Evolutionary conservation across 495 filamentous ascomycete genomes (phyloP).

Genomic region (Talaromyces adpressus): DNA sequence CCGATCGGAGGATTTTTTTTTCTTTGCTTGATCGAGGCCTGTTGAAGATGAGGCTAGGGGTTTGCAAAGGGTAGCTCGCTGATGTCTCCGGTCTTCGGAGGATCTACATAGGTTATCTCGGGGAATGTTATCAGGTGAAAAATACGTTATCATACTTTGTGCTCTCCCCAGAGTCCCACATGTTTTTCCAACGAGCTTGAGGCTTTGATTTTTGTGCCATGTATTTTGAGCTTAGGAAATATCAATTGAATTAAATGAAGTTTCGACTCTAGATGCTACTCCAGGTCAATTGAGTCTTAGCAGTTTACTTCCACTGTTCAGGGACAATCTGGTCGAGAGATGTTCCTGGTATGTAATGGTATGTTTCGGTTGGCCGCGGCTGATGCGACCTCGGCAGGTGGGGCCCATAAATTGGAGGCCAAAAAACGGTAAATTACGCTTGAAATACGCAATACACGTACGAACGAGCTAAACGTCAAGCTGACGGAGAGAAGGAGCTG

Average conservation of each 20-base stretch:
- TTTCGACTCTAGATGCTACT: neutral
- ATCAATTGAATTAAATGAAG: neutral
- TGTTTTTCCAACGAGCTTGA: neutral
- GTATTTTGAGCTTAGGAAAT: neutral
- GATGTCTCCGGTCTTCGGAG: neutral
- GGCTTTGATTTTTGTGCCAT: neutral
- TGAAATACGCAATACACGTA: neutral
- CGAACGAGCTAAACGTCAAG: neutral
- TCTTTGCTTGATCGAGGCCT: neutral
- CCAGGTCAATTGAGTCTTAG: neutral
- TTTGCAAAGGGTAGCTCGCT: no score
- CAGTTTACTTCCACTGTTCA: neutral
- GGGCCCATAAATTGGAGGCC: neutral
- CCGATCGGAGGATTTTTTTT: neutral
- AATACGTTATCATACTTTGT: neutral
- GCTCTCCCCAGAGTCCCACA: neutral
- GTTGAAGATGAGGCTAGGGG: neutral
- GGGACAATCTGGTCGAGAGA: neutral
- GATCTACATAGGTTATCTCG: neutral
- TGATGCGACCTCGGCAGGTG: neutral
- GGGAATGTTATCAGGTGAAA: neutral
- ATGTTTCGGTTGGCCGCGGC: slow-evolving; percentile 7
- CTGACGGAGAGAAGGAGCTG: neutral
- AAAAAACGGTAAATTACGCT: neutral
- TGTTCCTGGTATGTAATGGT: neutral